A percentile compares a stretch with the other conserved stretches of the same genome.
Conservation (phyloP, 2,329 filamentous ascomycete species). For the Colletotrichum cereale region DNA sequence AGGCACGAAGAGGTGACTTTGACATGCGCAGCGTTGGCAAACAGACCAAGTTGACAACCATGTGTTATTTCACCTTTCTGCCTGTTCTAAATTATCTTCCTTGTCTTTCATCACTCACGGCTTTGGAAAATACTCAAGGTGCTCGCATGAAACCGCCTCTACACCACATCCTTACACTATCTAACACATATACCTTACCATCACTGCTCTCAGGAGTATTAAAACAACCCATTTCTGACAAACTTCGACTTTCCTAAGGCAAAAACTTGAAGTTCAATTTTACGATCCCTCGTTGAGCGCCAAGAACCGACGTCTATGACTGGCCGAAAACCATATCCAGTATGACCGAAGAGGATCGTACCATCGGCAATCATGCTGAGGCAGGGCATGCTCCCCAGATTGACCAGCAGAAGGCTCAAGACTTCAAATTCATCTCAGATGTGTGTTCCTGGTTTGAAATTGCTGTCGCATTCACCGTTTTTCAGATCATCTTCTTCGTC, state of each 20-base stretch:
- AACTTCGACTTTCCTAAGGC: too few relatives aligned
- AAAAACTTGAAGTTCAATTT: neutral
- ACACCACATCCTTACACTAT: too few relatives aligned
- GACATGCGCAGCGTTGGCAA: neutral
- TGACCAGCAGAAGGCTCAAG: neutral
- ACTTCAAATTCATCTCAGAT: neutral
- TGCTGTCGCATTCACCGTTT: neutral
- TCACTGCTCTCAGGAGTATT: too few relatives aligned
- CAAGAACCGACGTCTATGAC: neutral
- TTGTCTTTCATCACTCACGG: neutral
- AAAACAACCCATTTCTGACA: neutral
- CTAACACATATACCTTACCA: neutral
- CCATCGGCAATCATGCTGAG: neutral
- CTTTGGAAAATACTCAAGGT: neutral
- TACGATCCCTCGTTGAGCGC: neutral
- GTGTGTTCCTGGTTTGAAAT: neutral
- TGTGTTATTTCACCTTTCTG: neutral
- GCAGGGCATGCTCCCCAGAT: neutral
- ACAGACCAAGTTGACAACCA: neutral
- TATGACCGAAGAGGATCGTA: neutral
- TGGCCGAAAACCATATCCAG: neutral
- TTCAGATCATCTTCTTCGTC: neutral
- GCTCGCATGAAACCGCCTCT: too few relatives aligned
- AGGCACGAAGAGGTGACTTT: neutral
- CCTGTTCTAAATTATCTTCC: neutral